Conservation (phyloP, 2,329 filamentous ascomycete species). For the Cytospora chrysosperma region DNA sequence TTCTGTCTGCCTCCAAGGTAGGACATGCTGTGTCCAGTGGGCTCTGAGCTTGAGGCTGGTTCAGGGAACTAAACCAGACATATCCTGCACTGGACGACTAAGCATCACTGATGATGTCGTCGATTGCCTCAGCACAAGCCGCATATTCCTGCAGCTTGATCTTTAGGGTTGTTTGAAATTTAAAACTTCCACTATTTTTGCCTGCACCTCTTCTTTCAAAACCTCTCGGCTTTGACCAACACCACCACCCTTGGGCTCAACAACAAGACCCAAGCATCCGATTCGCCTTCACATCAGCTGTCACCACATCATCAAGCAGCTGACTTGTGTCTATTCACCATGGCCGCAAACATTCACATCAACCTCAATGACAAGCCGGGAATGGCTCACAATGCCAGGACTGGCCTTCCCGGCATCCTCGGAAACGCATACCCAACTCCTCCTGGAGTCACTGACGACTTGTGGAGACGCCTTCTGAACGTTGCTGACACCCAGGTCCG, state of each 20-base stretch:
- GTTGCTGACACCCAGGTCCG: not conserved
- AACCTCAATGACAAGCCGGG: too few relatives aligned
- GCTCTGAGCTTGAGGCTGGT: not conserved
- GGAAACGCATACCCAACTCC: not conserved
- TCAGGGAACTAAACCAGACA: not conserved
- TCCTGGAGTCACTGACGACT: not conserved
- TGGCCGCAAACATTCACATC: not conserved
- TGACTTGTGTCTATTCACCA: not conserved
- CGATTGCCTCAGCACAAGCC: not conserved
- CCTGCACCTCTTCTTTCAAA: too few relatives aligned
- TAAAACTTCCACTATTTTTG: not conserved
- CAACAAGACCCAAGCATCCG: not conserved
- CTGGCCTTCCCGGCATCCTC: not conserved
- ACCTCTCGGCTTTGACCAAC: not conserved
- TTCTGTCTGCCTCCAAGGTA: too few relatives aligned
- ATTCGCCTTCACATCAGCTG: not conserved
- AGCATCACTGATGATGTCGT: not conserved
- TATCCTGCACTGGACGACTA: not conserved
- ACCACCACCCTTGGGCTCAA: not conserved
- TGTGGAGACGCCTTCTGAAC: not conserved
- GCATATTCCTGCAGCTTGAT: not conserved
- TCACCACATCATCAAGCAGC: not conserved
- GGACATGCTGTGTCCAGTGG: too few relatives aligned
- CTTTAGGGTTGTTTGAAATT: not conserved
- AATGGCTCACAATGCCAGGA: not conserved